Conservation (phyloP, 441 rosid species). For the Viola pubescens region DNA sequence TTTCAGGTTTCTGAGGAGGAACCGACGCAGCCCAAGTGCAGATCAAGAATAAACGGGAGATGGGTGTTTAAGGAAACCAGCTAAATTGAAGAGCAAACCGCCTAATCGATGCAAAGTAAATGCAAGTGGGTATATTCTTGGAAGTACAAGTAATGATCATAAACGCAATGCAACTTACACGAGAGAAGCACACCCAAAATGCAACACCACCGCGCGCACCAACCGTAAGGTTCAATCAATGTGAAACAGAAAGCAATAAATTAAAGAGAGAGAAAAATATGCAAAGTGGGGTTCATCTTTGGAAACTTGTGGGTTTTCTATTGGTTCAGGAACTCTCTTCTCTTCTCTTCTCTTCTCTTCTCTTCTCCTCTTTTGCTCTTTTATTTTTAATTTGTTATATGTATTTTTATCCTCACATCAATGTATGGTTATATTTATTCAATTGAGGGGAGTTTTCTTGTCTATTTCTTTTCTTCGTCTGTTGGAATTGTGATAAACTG, state of each 20-base stretch:
- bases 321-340: too few species aligned
- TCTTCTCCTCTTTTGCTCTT: too few species aligned
- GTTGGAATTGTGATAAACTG: too few species aligned
- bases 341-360: not conserved
- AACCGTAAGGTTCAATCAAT: constrained; percentile 17
- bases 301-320: not conserved
- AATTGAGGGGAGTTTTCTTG: too few species aligned
- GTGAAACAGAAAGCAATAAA: not conserved
- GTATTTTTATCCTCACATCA: not conserved
- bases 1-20: not conserved
- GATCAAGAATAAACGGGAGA: constrained; percentile 3
- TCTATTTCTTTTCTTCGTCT: too few species aligned
- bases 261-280: too few species aligned
- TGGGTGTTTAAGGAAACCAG: constrained; percentile 3
- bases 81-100: not conserved
- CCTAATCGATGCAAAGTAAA: not conserved
- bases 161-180: not conserved
- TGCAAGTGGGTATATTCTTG: not conserved
- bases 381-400: too few species aligned
- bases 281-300: not conserved
- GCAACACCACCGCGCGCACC: constrained; percentile 1
- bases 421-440: too few species aligned
- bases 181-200: not conserved
- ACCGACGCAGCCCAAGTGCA: not conserved
- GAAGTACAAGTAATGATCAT: not conserved